Evolutionary conservation across 805 yeast genomes (phyloP).

Genomic region (Hanseniaspora valbyensis): DNA sequence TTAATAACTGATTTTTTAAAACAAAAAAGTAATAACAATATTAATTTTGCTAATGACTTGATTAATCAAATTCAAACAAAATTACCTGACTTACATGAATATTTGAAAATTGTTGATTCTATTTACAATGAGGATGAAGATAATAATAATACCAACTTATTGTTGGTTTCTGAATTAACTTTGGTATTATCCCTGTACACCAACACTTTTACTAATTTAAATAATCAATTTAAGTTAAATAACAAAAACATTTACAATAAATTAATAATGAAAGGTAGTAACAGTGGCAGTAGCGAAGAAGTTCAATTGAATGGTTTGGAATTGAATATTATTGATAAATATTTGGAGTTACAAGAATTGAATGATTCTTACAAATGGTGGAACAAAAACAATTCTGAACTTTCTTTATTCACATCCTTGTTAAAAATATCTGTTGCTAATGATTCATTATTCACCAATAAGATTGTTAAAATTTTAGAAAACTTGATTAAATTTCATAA

Average conservation of each 20-base stretch:
- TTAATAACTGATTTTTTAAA: not conserved
- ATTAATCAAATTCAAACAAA: conserved; percentile 1
- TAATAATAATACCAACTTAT: conserved; percentile 32
- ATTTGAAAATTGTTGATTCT: conserved; percentile 35
- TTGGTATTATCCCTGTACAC: conserved; percentile 35
- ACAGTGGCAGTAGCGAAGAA: conserved; percentile 10
- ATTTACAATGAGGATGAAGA: conserved; percentile 35
- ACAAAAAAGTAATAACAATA: not conserved
- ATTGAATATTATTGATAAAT: conserved; percentile 46
- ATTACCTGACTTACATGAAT: conserved; percentile 9
- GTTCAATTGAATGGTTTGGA: conserved; percentile 39
- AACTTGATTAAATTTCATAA: conserved; percentile 42
- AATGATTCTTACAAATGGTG: conserved; percentile 64
- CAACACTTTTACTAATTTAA: conserved; percentile 31
- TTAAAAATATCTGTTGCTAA: conserved; percentile 37
- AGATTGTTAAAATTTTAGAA: conserved; percentile 40
- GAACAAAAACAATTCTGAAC: conserved; percentile 41
- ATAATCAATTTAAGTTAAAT: conserved; percentile 26
- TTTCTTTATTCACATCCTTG: conserved; percentile 57
- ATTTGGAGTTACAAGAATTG: conserved; percentile 49
- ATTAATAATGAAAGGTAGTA: conserved; percentile 22
- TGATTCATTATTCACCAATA: conserved; percentile 28
- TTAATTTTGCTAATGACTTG: conserved; percentile 5
- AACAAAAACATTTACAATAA: conserved; percentile 29
- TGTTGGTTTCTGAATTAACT: conserved; percentile 40